Percentiles rank a stretch among this genome's conserved stretches.
Evolutionary conservation across 768 basidiomycete species (phyloP).

Genomic region (Phanerodontia chrysosporium): DNA sequence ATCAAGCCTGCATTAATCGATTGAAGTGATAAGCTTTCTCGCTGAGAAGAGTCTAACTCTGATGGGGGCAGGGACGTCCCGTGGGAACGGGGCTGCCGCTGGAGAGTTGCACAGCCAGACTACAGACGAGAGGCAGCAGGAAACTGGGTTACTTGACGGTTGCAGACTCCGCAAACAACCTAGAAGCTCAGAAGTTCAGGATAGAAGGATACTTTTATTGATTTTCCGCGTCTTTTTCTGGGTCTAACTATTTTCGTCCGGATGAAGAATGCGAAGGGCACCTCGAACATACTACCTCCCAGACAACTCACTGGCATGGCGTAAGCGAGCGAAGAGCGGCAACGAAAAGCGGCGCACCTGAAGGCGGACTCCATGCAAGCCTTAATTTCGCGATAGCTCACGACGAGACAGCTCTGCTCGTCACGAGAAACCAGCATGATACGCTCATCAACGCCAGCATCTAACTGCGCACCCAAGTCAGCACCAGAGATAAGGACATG

Average conservation of each 20-base stretch:
- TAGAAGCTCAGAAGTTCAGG: background rate
- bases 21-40: background rate
- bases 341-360: constrained; percentile 43
- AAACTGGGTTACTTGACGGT: too few species aligned
- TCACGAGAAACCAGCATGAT: constrained; percentile 94
- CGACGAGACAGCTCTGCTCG: constrained; percentile 93
- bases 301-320: background rate
- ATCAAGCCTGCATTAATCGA: background rate
- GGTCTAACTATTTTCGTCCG: constrained; percentile 58
- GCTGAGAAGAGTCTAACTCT: background rate
- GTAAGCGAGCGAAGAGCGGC: background rate
- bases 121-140: background rate
- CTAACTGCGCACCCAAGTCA: constrained; percentile 54
- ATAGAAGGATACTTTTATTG: constrained; percentile 10
- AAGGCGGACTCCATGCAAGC: constrained; percentile 81
- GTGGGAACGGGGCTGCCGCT: too few species aligned
- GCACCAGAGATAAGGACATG: background rate
- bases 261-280: background rate
- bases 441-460: constrained; percentile 89
- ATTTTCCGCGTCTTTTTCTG: constrained; percentile 62
- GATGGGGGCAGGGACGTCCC: background rate
- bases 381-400: constrained; percentile 90
- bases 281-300: background rate
- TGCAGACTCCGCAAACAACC: too few species aligned
- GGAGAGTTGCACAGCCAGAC: too few species aligned